Evolutionary conservation across 805 yeast genomes (phyloP), one percentile per base, ranked within the genome.

Genomic region (Schwanniomyces occidentalis): DNA sequence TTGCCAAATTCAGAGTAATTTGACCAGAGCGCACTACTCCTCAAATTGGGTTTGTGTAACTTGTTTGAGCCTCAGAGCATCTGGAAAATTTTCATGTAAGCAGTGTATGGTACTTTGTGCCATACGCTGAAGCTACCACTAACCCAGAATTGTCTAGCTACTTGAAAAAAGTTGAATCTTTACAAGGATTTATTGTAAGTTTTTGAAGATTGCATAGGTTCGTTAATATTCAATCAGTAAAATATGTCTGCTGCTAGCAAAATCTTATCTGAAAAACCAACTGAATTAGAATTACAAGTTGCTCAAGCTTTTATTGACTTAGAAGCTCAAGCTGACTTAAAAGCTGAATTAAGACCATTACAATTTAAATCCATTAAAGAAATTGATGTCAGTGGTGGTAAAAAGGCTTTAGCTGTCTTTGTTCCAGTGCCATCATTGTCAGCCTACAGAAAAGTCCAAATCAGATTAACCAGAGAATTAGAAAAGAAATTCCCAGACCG

Each of bases 401-500:
- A 91, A 84, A 88, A 88, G 79, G 98, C 97, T 61, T 82, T 93
- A 70, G 96, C 90, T 71, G 76, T 93, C 76, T 91, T 93, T 67
- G 97, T 91, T 61, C 99, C 99, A 72, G 95, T 85, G 58, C 97
- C 98, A 75, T 78, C 87, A 62, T 81, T 89, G 69, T 62, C 80
- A 56, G 82, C 84, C 56, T 88, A 88, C 91, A 96, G 90, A 87
- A 88, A 84, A 78, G 95, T 91, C 65, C 99, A 91, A 82, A 80
- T 80, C 62, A 85, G 90, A 77, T 84, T 91, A 71, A 88, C 96
- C 78, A 91, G 98, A 78, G 99, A 91, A 81, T 85, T 91, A 72
- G 99, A 91, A 80, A 91, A 91, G 95, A 91, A 93, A 80, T 93
- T 91, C 90, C 95, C 97, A 71, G 99, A 91, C 82, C 87, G 95